Evolutionary conservation across 441 rosid genomes (phyloP).

Genomic region (Pelargonium cotyledonis): DNA sequence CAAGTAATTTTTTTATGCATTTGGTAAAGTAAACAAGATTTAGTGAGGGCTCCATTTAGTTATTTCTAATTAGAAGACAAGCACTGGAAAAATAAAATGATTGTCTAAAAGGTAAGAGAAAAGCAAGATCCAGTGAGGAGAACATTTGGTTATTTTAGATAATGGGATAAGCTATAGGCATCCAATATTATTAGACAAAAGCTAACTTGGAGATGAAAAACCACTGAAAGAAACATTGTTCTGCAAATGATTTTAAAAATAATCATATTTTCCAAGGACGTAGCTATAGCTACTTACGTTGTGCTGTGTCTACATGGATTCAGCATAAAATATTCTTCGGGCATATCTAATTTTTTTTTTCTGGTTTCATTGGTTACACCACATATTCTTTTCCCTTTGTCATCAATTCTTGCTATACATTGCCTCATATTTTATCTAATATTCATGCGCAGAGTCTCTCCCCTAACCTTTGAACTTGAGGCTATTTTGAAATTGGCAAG

Average conservation of each 20-base stretch:
- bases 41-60: constrained; percentile 3
- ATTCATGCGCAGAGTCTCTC: constrained; percentile 64
- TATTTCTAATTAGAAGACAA: not conserved
- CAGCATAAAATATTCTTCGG: not conserved
- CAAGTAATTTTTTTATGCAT: not conserved
- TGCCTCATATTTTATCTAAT: constrained; percentile 16
- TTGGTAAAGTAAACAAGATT: not conserved
- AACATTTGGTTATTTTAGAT: not conserved
- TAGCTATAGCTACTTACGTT: not conserved
- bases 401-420: not conserved
- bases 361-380: not conserved
- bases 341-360: not conserved
- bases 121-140: constrained; percentile 5
- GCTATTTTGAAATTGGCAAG: constrained; percentile 89
- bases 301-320: not conserved
- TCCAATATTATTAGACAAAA: not conserved
- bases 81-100: not conserved
- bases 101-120: not conserved
- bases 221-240: not conserved
- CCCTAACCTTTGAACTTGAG: constrained; percentile 94
- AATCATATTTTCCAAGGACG: not conserved
- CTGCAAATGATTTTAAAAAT: not conserved
- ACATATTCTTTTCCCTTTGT: not conserved
- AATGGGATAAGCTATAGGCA: not conserved
- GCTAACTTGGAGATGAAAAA: not conserved